Evolutionary conservation across 1,284 basidiomycete genomes (phyloP), one percentile per base, ranked within the genome.

Genomic region (Psilocybe mexicana): DNA sequence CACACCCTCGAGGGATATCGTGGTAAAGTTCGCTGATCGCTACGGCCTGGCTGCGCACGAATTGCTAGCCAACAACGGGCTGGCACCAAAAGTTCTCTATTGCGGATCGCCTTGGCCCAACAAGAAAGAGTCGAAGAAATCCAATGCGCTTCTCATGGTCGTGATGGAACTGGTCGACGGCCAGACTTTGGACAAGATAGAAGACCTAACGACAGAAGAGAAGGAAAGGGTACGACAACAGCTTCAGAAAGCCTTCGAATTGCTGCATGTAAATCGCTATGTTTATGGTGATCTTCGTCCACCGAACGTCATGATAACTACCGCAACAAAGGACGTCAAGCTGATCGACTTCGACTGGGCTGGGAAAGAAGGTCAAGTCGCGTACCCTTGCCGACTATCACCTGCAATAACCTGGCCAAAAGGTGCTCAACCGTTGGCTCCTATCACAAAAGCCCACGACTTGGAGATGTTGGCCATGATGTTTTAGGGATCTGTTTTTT

Each of bases 1-100:
- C 24, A 43, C 35, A 14, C 40, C 45, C 7, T 12, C 54, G 7
- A 48, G 49, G 43, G 43, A 54, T 44, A 47, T 67, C 26, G 59
- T 69, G 45, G 64, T 69, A 58, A 69, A 69, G 53, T 68, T 67
- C 59, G 64, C 63, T 14, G 26, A 56, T 8, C 56, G 63, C 18
- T 69, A 69, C 50, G 30, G 30, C 4, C 5, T 6, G 8, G 8
- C 4, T 4, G 30, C 30, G 8, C 30, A 33, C 30, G 5, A 8
- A 4, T 8, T 33, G 30, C 30, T 33, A 8, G 30, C 30, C 30
- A 33, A 8, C 30, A 8, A 33, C 4, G 8, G 8, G 8, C 8
- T 33, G 30, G 30, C 30, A 8, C 30, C 30, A 33, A 8, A 33
- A 33, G 5, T 33, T 33, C 30, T 33, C 4, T 33, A 33, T 33